Evolutionary conservation across 768 basidiomycete genomes (phyloP).

Genomic region (Tricholoma matsutake): DNA sequence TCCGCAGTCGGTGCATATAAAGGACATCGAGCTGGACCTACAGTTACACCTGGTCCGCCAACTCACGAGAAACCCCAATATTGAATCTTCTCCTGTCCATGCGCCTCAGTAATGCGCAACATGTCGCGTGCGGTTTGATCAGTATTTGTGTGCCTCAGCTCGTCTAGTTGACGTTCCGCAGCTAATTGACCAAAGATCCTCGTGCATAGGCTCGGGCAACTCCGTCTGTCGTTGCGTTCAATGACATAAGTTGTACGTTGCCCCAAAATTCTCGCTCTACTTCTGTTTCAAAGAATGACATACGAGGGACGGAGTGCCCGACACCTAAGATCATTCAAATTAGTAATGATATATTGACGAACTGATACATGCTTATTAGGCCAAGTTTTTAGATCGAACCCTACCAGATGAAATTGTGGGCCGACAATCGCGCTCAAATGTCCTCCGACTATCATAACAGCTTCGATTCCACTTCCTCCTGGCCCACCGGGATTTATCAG

Average conservation of each 20-base stretch:
- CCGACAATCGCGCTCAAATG: conserved; percentile 32
- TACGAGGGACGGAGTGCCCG: conserved; percentile 30
- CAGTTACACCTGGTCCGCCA: conserved; percentile 25
- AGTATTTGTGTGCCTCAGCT: conserved; percentile 31
- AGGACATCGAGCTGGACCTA: conserved; percentile 33
- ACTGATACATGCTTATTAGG: too few relatives aligned
- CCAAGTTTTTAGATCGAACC: conserved; percentile 45
- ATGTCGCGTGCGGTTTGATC: conserved; percentile 39
- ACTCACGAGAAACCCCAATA: conserved; percentile 33
- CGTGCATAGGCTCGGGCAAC: conserved; percentile 32
- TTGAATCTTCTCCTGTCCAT: conserved; percentile 30
- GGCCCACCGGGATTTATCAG: conserved; percentile 50
- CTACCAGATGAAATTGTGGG: conserved; percentile 42
- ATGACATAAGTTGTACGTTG: conserved; percentile 4
- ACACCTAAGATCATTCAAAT: conserved; percentile 24
- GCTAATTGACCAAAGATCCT: conserved; percentile 30
- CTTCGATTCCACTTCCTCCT: conserved; percentile 40
- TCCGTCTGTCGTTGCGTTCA: conserved; percentile 23
- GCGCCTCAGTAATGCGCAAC: conserved; percentile 31
- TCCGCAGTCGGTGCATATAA: conserved; percentile 37
- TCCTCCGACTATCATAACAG: conserved; percentile 21
- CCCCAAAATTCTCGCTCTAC: conserved; percentile 31
- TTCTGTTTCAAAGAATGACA: conserved; percentile 33
- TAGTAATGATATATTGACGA: background rate
- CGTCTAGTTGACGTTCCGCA: conserved; percentile 25